These are phyloP conservation scores for Kregervanrija fluxuum DNA, from an alignment of 805 yeast species.

Conservation along the genomic window DNA sequence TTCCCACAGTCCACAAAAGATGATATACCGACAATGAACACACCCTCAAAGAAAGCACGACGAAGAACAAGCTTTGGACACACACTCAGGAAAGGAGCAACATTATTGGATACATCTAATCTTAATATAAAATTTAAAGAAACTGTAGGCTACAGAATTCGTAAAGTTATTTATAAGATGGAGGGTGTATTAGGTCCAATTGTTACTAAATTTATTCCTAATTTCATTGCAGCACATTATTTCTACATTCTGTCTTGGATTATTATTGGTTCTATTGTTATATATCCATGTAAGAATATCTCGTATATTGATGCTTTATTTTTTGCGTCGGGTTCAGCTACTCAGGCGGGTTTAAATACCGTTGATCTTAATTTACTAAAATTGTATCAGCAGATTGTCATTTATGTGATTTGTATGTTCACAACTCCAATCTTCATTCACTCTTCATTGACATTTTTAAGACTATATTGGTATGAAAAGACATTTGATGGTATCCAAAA, in stretches of 20 bases:
- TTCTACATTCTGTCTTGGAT: slow-evolving; percentile 55
- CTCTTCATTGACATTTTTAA: slow-evolving; percentile 62
- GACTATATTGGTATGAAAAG: slow-evolving; percentile 86
- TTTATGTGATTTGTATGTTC: slow-evolving; percentile 55
- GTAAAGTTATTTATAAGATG: slow-evolving; percentile 31
- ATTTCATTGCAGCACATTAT: slow-evolving; percentile 62
- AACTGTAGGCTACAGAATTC: slow-evolving; percentile 24
- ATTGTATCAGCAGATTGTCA: slow-evolving; percentile 72
- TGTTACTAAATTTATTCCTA: slow-evolving; percentile 37
- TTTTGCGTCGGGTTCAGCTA: slow-evolving; percentile 65
- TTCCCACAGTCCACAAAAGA: no score
- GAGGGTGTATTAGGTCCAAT: slow-evolving; percentile 35
- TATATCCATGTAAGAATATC: slow-evolving; percentile 66
- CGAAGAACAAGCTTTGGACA: background rate
- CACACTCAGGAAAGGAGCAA: slow-evolving; percentile 2
- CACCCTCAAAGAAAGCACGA: no score
- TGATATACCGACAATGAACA: no score
- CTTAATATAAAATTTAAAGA: slow-evolving; percentile 12
- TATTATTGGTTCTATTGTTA: slow-evolving; percentile 62
- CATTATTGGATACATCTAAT: slow-evolving; percentile 4
- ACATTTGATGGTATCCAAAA: slow-evolving; percentile 76
- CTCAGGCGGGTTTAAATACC: slow-evolving; percentile 91
- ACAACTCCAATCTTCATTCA: slow-evolving; percentile 89
- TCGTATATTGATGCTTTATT: slow-evolving; percentile 75
- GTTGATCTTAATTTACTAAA: slow-evolving; percentile 55